Evolutionary conservation across 306 rosid species (phyloP).

Genomic region (Macrotyloma uniflorum): DNA sequence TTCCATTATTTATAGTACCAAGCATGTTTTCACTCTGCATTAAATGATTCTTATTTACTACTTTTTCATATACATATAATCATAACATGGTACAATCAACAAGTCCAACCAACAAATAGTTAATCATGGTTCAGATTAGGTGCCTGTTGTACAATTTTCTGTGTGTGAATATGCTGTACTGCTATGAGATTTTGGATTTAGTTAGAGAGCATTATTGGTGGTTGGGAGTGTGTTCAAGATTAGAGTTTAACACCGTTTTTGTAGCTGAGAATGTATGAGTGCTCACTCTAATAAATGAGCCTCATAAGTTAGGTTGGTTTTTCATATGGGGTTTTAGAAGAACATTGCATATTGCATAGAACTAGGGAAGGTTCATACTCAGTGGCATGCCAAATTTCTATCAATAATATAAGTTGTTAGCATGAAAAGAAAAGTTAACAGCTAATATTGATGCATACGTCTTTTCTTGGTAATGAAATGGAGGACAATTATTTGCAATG

Average conservation of each 20-base stretch:
- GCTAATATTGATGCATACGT: neutral
- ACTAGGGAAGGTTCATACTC: neutral
- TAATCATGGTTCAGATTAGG: too few relatives aligned
- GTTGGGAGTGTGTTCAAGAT: slow-evolving; percentile 30
- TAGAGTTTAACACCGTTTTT: slow-evolving; percentile 41
- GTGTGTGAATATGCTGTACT: too few relatives aligned
- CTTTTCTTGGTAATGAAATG: neutral
- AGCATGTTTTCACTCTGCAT: neutral
- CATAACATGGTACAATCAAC: too few relatives aligned
- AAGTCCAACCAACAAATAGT: too few relatives aligned
- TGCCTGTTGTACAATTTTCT: neutral
- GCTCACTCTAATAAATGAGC: slow-evolving; percentile 24
- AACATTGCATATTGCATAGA: neutral
- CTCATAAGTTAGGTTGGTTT: slow-evolving; percentile 35
- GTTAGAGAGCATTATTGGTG: neutral
- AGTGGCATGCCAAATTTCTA: neutral
- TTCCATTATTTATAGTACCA: slow-evolving; percentile 39
- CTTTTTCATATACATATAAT: neutral
- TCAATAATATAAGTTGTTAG: neutral
- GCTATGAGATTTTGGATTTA: neutral
- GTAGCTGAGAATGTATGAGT: slow-evolving; percentile 21
- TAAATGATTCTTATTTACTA: neutral
- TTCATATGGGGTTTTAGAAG: neutral
- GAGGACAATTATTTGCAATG: neutral
- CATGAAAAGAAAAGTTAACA: neutral